Conservation (phyloP, 805 yeast species). For the Saturnispora diversa region DNA sequence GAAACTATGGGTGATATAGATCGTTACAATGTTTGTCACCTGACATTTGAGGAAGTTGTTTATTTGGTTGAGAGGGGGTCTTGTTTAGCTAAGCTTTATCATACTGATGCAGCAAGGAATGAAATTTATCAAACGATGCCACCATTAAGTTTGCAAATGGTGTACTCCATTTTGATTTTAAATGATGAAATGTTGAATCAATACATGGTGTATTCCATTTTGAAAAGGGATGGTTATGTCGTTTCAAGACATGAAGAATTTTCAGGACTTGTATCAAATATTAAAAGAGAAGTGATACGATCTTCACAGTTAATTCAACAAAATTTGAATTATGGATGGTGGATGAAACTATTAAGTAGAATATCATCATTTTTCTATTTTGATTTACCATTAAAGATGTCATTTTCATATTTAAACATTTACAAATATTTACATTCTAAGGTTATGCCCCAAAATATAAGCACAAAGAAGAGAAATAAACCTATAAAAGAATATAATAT, state of each 20-base stretch:
- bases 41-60: conserved; percentile 60
- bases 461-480: conserved; percentile 16
- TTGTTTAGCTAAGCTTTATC: conserved; percentile 24
- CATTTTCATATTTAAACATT: conserved; percentile 15
- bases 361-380: conserved; percentile 8
- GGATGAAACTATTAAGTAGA: conserved; percentile 9
- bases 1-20: conserved; percentile 63
- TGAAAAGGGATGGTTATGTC: conserved; percentile 73
- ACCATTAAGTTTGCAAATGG: conserved; percentile 53
- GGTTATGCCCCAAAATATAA: conserved; percentile 11
- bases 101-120: conserved; percentile 19
- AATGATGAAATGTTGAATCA: conserved; percentile 35
- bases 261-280: conserved; percentile 2
- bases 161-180: conserved; percentile 46
- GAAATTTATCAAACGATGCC: conserved; percentile 25
- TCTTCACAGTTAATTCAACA: conserved; percentile 3
- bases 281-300: not conserved
- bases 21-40: conserved; percentile 35
- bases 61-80: conserved; percentile 80
- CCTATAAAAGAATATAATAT: conserved; percentile 27
- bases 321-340: conserved; percentile 10
- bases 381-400: conserved; percentile 11
- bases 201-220: conserved; percentile 61
- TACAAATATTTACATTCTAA: conserved; percentile 17
- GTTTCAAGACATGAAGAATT: conserved; percentile 32